Evolutionary conservation across 345 rosid species (phyloP).

Genomic region (Arabis hirsuta): DNA sequence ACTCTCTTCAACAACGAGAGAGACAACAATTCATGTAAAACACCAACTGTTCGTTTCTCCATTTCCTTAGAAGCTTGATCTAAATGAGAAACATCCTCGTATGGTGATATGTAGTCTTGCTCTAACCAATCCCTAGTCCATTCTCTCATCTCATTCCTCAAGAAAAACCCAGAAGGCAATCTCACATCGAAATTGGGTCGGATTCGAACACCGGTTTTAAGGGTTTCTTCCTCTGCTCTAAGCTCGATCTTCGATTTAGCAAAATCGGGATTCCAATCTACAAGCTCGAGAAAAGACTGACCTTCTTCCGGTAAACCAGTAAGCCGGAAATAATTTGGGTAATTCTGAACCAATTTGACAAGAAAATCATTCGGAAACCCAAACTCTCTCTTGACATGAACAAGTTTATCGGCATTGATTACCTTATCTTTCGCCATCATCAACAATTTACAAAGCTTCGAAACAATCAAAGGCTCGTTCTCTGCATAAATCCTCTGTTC

Average conservation of each 20-base stretch:
- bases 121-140: slow-evolving; percentile 94
- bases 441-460: slow-evolving; percentile 77
- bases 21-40: slow-evolving; percentile 81
- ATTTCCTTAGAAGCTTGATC: slow-evolving; percentile 74
- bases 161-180: slow-evolving; percentile 68
- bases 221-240: slow-evolving; percentile 65
- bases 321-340: slow-evolving; percentile 66
- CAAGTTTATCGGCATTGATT: slow-evolving; percentile 65
- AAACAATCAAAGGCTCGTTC: slow-evolving; percentile 64
- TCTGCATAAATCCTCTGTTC: slow-evolving; percentile 55
- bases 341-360: slow-evolving; percentile 61
- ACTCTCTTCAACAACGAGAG: slow-evolving; percentile 79
- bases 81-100: slow-evolving; percentile 65
- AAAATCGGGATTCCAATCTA: slow-evolving; percentile 66
- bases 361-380: slow-evolving; percentile 84
- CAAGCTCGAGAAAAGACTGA: slow-evolving; percentile 67
- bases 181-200: slow-evolving; percentile 71
- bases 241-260: slow-evolving; percentile 62
- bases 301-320: slow-evolving; percentile 64
- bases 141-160: slow-evolving; percentile 92
- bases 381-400: slow-evolving; percentile 85
- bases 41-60: slow-evolving; percentile 90
- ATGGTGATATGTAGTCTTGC: slow-evolving; percentile 80
- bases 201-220: slow-evolving; percentile 57
- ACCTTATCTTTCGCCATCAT: slow-evolving; percentile 79